phyloP scores from a whole-genome alignment of 768 basidiomycete species.

The Termitomyces bulborhizus region DNA sequence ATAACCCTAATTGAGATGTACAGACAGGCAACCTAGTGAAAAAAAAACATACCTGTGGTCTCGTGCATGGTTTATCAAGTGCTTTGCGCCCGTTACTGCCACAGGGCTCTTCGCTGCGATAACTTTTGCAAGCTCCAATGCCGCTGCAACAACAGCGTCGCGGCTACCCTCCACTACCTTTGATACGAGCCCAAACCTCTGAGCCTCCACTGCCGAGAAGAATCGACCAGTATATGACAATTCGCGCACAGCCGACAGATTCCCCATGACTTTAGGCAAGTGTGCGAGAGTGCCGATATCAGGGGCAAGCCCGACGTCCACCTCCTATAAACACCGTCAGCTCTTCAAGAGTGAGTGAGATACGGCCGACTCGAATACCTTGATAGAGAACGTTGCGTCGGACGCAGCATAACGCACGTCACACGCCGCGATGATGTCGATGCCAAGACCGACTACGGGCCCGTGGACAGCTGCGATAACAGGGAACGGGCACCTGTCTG shows the following conservation, averaged over 20 bases:
- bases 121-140: constrained; percentile 55
- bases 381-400: constrained; percentile 61
- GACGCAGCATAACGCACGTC: constrained; percentile 74
- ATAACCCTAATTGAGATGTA: not conserved
- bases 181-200: constrained; percentile 67
- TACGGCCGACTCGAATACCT: constrained; percentile 32
- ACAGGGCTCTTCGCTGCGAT: constrained; percentile 78
- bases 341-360: constrained; percentile 32
- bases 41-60: constrained; percentile 60
- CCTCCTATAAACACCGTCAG: constrained; percentile 51
- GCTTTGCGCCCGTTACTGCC: constrained; percentile 73
- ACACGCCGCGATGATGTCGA: constrained; percentile 71
- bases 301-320: constrained; percentile 81
- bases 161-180: constrained; percentile 60
- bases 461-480: constrained; percentile 84
- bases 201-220: constrained; percentile 69
- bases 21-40: not conserved
- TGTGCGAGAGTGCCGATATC: constrained; percentile 85
- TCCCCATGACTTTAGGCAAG: constrained; percentile 72
- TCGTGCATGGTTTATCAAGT: constrained; percentile 66
- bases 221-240: constrained; percentile 67
- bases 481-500: constrained; percentile 66
- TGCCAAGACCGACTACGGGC: constrained; percentile 63
- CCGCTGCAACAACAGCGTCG: constrained; percentile 59
- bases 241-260: constrained; percentile 67